phyloP scores from a whole-genome alignment of 768 basidiomycete genomes.

The Daedalea quercina region DNA sequence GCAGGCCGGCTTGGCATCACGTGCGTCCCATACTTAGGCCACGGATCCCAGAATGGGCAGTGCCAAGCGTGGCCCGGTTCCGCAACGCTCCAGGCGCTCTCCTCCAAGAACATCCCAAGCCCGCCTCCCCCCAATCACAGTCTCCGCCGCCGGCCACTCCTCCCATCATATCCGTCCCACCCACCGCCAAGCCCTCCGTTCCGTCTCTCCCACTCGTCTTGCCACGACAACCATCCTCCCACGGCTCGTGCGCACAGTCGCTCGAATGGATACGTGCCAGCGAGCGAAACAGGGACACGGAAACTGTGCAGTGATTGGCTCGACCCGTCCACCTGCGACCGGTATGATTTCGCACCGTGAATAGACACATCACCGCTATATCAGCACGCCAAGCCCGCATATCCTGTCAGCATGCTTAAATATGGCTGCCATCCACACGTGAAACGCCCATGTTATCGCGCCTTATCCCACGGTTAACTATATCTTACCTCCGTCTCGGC shows the following conservation, averaged over 20 bases:
- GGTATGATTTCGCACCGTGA: background rate
- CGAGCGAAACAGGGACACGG: no score
- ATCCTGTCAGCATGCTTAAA: background rate
- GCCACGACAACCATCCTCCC: no score
- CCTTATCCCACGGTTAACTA: background rate
- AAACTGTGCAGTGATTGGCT: no score
- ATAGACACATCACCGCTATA: background rate
- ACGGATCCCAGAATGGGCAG: background rate
- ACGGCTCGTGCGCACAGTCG: no score
- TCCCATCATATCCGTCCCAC: background rate
- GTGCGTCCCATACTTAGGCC: background rate
- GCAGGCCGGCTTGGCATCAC: background rate
- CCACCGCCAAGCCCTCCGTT: background rate
- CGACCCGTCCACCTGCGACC: background rate
- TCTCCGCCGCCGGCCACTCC: no score
- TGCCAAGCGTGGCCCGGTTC: constrained; percentile 1
- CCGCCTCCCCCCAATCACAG: background rate
- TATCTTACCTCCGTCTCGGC: background rate
- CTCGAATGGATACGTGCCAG: no score
- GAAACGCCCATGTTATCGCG: background rate
- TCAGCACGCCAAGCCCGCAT: background rate
- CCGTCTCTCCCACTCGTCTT: background rate
- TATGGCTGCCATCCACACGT: background rate
- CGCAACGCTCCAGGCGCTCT: background rate
- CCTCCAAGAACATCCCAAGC: background rate